Evolutionary conservation across 495 filamentous ascomycete genomes (phyloP).

Genomic region (Trichoderma gamsii): DNA sequence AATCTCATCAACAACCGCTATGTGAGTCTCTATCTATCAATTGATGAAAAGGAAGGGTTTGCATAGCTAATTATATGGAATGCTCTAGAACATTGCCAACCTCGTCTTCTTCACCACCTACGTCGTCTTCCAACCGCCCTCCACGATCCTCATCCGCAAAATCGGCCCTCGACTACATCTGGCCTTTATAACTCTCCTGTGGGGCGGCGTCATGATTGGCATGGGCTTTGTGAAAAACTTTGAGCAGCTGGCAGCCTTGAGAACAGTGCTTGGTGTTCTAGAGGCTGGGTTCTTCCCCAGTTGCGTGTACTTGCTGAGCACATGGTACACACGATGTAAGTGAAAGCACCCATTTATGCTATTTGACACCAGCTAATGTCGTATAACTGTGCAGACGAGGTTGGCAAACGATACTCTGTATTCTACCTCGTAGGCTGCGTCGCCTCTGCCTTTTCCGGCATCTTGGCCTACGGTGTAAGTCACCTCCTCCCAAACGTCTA

Average conservation of each 20-base stretch:
- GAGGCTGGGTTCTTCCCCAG: constrained; percentile 63
- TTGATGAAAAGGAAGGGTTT: too few species aligned
- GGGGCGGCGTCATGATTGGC: constrained; percentile 50
- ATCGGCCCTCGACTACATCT: constrained; percentile 55
- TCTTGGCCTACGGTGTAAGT: constrained; percentile 54
- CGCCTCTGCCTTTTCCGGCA: constrained; percentile 55
- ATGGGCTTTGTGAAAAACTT: constrained; percentile 55
- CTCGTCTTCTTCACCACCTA: constrained; percentile 66
- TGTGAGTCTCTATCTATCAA: constrained; percentile 20
- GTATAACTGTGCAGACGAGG: constrained; percentile 38
- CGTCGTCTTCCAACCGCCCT: constrained; percentile 55
- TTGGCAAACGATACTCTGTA: constrained; percentile 56
- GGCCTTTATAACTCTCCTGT: constrained; percentile 45
- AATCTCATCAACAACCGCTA: constrained; percentile 35
- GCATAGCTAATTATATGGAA: too few species aligned
- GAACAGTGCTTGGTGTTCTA: constrained; percentile 55
- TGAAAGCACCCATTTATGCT: neutral
- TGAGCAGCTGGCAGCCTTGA: constrained; percentile 44
- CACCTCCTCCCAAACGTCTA: constrained; percentile 1
- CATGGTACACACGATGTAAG: constrained; percentile 57
- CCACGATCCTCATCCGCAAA: constrained; percentile 51
- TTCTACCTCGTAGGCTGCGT: constrained; percentile 62
- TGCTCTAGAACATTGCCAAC: constrained; percentile 15
- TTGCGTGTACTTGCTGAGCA: constrained; percentile 56
- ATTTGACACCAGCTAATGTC: neutral